Base-by-base conservation (phyloP, 495 filamentous ascomycete genomes). In the Oidiodendron maius region DNA sequence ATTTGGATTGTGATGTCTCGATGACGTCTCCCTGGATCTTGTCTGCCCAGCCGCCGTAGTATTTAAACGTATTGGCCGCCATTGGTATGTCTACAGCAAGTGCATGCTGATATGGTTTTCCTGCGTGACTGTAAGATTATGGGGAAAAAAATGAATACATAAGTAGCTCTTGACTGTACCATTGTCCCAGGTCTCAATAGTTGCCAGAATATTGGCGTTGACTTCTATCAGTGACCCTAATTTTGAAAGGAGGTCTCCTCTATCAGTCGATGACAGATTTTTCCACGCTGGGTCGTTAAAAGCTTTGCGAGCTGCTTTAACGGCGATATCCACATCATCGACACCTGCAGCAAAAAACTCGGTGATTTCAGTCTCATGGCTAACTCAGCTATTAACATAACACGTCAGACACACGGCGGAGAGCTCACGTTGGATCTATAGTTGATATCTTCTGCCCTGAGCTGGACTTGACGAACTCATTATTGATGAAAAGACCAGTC, bases 11-110 rank as follows among this genome's bases (percentile, higher is more conserved):
- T 61, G 81, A 74, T 50, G 87, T 89, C 52, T 95, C 91, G 48
- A 95, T 84, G 50, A 89, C 88, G 69, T 90, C 90, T 65, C 91
- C 91, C 71, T 87, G 78, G 58, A 97, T 83, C 83, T 97, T 97
- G 70, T 97, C 91, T 36, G 91, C 87, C 89, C 89, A 97, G 44
- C 91, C 91, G 65, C 80, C 91, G 60, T 96, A 97, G 75, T 96
- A 97, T 61, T 89, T 78, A 46, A 96, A 64, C 66, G 78, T 83
- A 60, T 74, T 80, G 42, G 80, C 75, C 26, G 80, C 77, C 57
- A 72, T 72, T 42, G 63, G 62, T 24, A 94, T 74, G 53, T 97
- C 91, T 46, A 76, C 78, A 40, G 70, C 67, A 82, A 82, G 61
- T 88, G 84, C 76, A 91, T 78, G 54, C 63, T 74, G 64, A 91